Base-by-base conservation (phyloP, 1,284 basidiomycete species). In the Boletus smithii region DNA sequence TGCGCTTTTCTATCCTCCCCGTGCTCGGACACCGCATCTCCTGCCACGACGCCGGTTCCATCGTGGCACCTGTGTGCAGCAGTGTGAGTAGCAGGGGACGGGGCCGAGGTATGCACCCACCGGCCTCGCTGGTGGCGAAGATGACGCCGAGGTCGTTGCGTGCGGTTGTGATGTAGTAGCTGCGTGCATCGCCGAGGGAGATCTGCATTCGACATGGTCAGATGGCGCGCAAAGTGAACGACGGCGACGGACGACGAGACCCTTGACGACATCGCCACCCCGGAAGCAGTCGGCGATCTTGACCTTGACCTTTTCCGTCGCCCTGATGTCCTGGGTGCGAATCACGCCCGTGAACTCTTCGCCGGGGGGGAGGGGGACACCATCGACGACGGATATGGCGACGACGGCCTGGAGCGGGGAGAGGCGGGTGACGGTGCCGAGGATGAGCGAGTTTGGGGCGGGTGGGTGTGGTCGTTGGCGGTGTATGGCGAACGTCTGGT, bases 301-400 rank as follows among this genome's bases (percentile, higher is more conserved):
- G 50, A 97, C 80, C 65, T 87, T 90, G 72, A 95, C 92, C 60
- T 91, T 91, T 63, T 97, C 93, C 2, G 92, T 95, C 23, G 86
- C 84, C 39, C 93, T 72, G n/a, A 97, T 85, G 68, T 99, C 97
- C 67, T 95, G 91, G 4, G 82, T 76, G 27, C 95, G 82, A 50
- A 99, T 90, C 8, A 98, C 86, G 11, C 95, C 95, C 0, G 82
- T 86, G 58, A 97, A 98, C 56, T 98, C 94, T 69, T 95, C 92
- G n/a, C 88, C 88, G 33, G 79, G 75, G 18, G 91, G 87, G 22
- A 95, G 76, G 1, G 95, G 93, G n/a, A 88, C 75, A 16, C 88
- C 90, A 62, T 97, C 91, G 24, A 97, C 92, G 11, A 95, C 86
- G 30, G 87, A 82, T 55, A 99, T 94, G 1, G 89, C 86, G 9